phyloP scores from a whole-genome alignment of 176 grass and related monocot genomes.

The Triticum timopheevii region DNA sequence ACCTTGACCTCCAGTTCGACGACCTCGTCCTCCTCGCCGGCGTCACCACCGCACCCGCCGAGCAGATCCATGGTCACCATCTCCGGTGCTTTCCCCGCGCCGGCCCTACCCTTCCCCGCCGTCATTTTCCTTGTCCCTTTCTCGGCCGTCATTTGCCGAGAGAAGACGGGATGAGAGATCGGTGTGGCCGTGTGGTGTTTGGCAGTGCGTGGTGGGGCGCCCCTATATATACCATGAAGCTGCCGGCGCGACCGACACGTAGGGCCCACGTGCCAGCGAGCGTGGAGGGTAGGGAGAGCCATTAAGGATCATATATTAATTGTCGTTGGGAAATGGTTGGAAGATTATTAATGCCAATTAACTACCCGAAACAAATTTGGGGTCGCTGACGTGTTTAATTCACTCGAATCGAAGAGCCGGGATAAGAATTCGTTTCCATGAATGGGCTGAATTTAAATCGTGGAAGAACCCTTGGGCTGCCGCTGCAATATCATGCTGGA shows the following conservation, averaged over 20 bases:
- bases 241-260: slow-evolving; percentile 9
- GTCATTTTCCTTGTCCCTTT: slow-evolving; percentile 25
- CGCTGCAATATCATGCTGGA: neutral
- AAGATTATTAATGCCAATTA: slow-evolving; percentile 35
- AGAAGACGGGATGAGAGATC: neutral
- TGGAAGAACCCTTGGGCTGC: neutral
- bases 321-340: slow-evolving; percentile 50
- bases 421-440: slow-evolving; percentile 14
- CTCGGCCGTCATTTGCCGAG: neutral
- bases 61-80: slow-evolving; percentile 66
- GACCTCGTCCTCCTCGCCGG: slow-evolving; percentile 19
- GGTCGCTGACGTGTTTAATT: too few relatives aligned
- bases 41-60: slow-evolving; percentile 28
- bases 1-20: slow-evolving; percentile 58
- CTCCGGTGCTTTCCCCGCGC: neutral
- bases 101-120: slow-evolving; percentile 2
- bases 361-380: neutral
- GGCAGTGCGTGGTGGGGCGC: neutral
- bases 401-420: too few relatives aligned
- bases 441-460: neutral
- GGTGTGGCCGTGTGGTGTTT: slow-evolving; percentile 14
- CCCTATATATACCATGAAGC: slow-evolving; percentile 24
- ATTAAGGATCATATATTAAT: slow-evolving; percentile 26
- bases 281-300: neutral
- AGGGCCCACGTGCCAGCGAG: slow-evolving; percentile 26